These are phyloP conservation scores for Teunomyces barrocoloradensis DNA, from an alignment of 805 yeast genomes.

Conservation along the genomic window DNA sequence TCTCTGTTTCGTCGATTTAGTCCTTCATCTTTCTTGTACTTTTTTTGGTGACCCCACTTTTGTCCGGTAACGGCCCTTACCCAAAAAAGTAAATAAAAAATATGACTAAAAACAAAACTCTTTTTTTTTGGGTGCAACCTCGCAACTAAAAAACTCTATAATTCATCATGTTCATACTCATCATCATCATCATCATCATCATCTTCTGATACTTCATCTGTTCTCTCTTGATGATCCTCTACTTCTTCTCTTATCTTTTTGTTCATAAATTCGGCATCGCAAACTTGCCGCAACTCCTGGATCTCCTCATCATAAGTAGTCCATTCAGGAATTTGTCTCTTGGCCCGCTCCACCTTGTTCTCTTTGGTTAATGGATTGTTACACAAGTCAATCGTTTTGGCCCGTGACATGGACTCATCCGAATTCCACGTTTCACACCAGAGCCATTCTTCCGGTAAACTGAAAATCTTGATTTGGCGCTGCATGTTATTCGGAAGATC, in stretches of 20 bases:
- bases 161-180: conserved; percentile 8
- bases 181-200: not conserved
- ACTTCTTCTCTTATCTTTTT: not conserved
- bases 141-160: not conserved
- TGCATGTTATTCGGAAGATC: conserved; percentile 92
- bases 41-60: not conserved
- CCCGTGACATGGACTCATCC: conserved; percentile 55
- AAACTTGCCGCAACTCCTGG: conserved; percentile 17
- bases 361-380: conserved; percentile 82
- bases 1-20: no score
- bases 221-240: conserved; percentile 2
- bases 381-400: conserved; percentile 81
- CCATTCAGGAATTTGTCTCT: conserved; percentile 82
- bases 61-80: conserved; percentile 1
- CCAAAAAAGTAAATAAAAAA: not conserved
- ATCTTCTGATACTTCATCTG: conserved; percentile 7
- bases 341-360: conserved; percentile 71
- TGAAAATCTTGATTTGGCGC: conserved; percentile 57
- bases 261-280: not conserved
- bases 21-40: no score
- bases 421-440: conserved; percentile 96
- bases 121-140: conserved; percentile 2
- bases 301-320: conserved; percentile 58
- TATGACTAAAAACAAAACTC: not conserved
- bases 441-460: conserved; percentile 80